Base-by-base conservation (phyloP, 2,329 filamentous ascomycete species). In the Trichothecium sympodiale region DNA sequence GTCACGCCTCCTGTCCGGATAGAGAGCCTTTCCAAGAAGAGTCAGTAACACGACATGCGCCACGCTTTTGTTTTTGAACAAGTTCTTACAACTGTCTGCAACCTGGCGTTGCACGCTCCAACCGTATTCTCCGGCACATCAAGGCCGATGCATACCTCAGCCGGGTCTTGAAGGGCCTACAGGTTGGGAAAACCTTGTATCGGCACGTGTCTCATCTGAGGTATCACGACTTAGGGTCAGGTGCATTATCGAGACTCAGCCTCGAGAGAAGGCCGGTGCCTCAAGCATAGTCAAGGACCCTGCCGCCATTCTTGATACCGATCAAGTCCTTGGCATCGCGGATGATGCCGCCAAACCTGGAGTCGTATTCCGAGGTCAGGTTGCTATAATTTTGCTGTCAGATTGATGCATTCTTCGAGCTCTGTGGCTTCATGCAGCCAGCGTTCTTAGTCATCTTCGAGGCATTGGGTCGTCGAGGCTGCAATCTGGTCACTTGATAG, bases 281-380 rank as follows among this genome's bases (percentile, higher is more conserved):
- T 16, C 52, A 54, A 2, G 54, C 54, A 15, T 56, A 56, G 35
- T 56, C 54, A 1, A 56, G 35, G 34, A 55, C 39, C 8, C 44
- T 53, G 12, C 36, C 31, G 2, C 50, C 48, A 46, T 60, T 35
- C 30, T 46, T 46, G 20, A 74, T 67, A 29, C 74, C 77, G 38
- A 84, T 70, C 61, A 81, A 83, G 35, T 68, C 62, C 84, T 39
- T 40, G 1, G n/a, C n/a, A n/a, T n/a, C n/a, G n/a, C n/a, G n/a
- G n/a, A n/a, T n/a, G n/a, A n/a, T n/a, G n/a, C n/a, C n/a, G n/a
- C n/a, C n/a, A n/a, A n/a, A n/a, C n/a, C n/a, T n/a, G n/a, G n/a
- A n/a, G n/a, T n/a, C n/a, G n/a, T n/a, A n/a, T n/a, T n/a, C n/a
- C n/a, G n/a, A n/a, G n/a, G n/a, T n/a, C n/a, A n/a, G n/a, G n/a